Percentiles rank a stretch among this genome's conserved stretches.
Conservation (phyloP, 164 flowering plant genomes). For the Tetrastigma voinierianum region DNA sequence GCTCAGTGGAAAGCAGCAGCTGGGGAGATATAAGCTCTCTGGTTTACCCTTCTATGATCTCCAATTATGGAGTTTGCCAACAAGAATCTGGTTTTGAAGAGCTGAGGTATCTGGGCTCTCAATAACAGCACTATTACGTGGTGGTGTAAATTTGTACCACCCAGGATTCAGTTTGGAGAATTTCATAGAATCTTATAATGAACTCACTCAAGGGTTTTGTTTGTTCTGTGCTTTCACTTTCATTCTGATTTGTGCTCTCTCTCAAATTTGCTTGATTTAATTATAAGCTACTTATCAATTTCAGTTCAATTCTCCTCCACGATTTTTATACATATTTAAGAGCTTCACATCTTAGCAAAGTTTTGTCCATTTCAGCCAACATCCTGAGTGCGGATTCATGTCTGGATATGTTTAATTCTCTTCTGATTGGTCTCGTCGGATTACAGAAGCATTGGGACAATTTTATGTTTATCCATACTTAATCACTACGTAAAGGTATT, state of each 20-base stretch:
- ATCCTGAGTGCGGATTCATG: background rate
- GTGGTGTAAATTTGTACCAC: conserved; percentile 28
- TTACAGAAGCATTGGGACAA: background rate
- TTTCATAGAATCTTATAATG: conserved; percentile 13
- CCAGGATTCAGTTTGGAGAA: conserved; percentile 9
- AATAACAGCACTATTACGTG: conserved; percentile 14
- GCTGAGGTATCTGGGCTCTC: conserved; percentile 24
- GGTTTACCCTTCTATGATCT: conserved; percentile 24
- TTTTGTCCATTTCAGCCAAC: background rate
- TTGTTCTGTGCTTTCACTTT: conserved; percentile 15
- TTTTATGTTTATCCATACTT: background rate
- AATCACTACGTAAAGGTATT: conserved; percentile 14
- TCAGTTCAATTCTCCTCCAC: background rate
- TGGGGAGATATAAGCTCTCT: conserved; percentile 50
- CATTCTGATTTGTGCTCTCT: background rate
- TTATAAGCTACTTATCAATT: background rate
- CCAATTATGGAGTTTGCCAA: conserved; percentile 32
- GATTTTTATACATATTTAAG: background rate
- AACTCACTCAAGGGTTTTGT: conserved; percentile 10
- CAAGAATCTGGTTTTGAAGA: conserved; percentile 27
- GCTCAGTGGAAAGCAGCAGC: conserved; percentile 36
- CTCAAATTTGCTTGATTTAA: background rate
- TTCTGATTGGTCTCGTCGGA: background rate
- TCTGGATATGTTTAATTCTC: background rate
- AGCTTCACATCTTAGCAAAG: background rate